These are phyloP conservation scores for Miscanthus sacchariflorus DNA, from an alignment of 202 grass and related monocot species.

Conservation along the genomic window DNA sequence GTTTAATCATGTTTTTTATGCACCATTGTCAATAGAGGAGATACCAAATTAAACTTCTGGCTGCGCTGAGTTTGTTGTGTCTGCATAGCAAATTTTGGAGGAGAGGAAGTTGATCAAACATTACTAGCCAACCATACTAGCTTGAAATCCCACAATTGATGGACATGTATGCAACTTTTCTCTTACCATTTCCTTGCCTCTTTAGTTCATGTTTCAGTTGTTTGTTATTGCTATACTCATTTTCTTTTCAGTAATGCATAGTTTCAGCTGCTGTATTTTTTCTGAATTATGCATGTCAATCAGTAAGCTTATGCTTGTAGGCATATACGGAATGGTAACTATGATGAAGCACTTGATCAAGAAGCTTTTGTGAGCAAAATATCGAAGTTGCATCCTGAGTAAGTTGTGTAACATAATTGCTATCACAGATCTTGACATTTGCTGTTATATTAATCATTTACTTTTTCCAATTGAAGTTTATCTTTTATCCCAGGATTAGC, in stretches of 20 bases:
- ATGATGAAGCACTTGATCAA: slow-evolving; percentile 95
- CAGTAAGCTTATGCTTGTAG: slow-evolving; percentile 49
- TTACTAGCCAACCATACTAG: slow-evolving; percentile 17
- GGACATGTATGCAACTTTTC: slow-evolving; percentile 82
- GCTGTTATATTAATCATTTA: slow-evolving; percentile 46
- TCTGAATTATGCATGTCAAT: slow-evolving; percentile 22
- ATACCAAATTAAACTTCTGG: slow-evolving; percentile 97
- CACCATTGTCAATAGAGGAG: slow-evolving; percentile 84
- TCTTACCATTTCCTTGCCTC: slow-evolving; percentile 26
- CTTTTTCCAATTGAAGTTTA: slow-evolving; percentile 77
- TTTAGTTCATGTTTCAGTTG: slow-evolving; percentile 29
- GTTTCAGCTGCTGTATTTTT: slow-evolving; percentile 5
- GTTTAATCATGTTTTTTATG: slow-evolving; percentile 37
- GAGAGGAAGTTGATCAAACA: slow-evolving; percentile 97
- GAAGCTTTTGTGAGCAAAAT: slow-evolving; percentile 94
- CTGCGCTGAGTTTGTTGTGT: slow-evolving; percentile 96
- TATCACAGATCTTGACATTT: slow-evolving; percentile 13
- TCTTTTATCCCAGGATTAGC: slow-evolving; percentile 94
- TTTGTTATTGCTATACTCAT: slow-evolving; percentile 24
- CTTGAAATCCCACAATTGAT: slow-evolving; percentile 90
- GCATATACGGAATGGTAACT: slow-evolving; percentile 97
- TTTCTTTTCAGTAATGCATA: slow-evolving; percentile 11
- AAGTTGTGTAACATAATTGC: slow-evolving; percentile 51
- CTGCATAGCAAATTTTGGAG: slow-evolving; percentile 91
- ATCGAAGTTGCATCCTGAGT: slow-evolving; percentile 93